Conservation (phyloP, 768 basidiomycete species). For the Kwoniella bestiolae region DNA sequence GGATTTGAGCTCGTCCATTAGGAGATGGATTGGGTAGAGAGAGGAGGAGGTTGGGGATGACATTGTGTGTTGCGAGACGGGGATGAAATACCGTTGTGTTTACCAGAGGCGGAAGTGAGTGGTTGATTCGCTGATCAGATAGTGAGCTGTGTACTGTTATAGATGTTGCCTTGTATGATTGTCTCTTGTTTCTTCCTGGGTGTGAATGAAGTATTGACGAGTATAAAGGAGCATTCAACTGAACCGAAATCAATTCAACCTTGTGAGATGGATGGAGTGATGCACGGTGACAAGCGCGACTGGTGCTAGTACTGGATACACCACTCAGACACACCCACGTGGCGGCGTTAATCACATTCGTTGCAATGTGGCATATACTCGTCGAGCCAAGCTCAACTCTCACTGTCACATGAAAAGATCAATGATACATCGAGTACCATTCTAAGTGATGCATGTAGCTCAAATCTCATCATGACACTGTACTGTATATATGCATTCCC, state of each 20-base stretch:
- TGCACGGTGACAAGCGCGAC: slow-evolving; percentile 1
- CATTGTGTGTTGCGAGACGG: slow-evolving; percentile 19
- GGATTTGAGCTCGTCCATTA: slow-evolving; percentile 96
- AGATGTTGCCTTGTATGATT: too few relatives aligned
- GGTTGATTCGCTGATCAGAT: too few relatives aligned
- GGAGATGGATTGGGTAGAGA: slow-evolving; percentile 90
- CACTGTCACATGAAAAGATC: too few relatives aligned
- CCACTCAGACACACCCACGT: background rate
- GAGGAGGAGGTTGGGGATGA: slow-evolving; percentile 24
- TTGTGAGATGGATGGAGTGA: background rate
- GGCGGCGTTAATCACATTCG: slow-evolving; percentile 4
- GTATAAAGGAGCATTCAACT: background rate
- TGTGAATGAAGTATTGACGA: too few relatives aligned
- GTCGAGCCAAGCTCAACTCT: too few relatives aligned
- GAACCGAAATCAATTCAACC: slow-evolving; percentile 1
- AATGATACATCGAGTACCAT: background rate
- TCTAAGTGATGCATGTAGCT: background rate
- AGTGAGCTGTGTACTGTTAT: too few relatives aligned
- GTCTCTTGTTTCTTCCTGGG: too few relatives aligned
- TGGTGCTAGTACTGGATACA: background rate
- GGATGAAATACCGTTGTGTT: too few relatives aligned
- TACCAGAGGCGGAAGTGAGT: too few relatives aligned
- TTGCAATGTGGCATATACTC: background rate
- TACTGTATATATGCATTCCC: background rate
- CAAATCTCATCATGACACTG: background rate